phyloP scores from a whole-genome alignment of 805 yeast genomes.

The Diddensiella transvaalensis region DNA sequence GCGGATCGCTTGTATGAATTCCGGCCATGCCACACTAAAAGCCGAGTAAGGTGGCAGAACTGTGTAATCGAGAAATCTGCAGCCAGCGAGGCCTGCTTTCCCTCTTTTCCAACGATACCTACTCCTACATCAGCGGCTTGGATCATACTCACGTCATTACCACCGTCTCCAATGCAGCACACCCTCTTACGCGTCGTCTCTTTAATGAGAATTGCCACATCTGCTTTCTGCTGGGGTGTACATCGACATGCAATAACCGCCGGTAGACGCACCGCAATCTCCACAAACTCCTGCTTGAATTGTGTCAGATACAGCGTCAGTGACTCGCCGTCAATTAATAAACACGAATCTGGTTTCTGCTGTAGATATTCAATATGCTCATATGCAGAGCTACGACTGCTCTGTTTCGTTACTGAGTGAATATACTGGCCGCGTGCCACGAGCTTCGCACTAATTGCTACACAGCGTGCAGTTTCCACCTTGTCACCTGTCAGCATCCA shows the following conservation, averaged over 20 bases:
- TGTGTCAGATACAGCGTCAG: conserved; percentile 62
- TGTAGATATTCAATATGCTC: conserved; percentile 70
- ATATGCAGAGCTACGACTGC: conserved; percentile 61
- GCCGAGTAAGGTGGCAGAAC: conserved; percentile 81
- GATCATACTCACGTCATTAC: conserved; percentile 98
- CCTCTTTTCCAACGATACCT: conserved; percentile 98
- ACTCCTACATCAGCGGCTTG: conserved; percentile 99
- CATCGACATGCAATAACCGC: conserved; percentile 98
- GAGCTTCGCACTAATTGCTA: conserved; percentile 90
- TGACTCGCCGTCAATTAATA: conserved; percentile 93
- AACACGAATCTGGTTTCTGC: conserved; percentile 62
- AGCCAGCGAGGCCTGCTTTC: conserved; percentile 93
- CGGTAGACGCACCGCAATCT: conserved; percentile 72
- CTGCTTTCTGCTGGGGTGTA: conserved; percentile 98
- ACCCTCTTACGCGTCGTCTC: conserved; percentile 81
- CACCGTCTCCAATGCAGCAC: conserved; percentile 99
- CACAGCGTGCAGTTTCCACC: conserved; percentile 97
- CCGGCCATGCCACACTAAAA: conserved; percentile 96
- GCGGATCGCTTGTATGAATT: conserved; percentile 95
- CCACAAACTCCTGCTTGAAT: conserved; percentile 69
- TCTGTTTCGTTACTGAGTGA: conserved; percentile 72
- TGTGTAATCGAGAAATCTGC: conserved; percentile 95
- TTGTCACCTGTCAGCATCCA: conserved; percentile 99
- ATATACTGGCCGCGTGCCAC: conserved; percentile 93
- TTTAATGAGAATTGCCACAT: conserved; percentile 78